Base-by-base conservation (phyloP, 2,329 filamentous ascomycete genomes). In the Colletotrichum navitas region DNA sequence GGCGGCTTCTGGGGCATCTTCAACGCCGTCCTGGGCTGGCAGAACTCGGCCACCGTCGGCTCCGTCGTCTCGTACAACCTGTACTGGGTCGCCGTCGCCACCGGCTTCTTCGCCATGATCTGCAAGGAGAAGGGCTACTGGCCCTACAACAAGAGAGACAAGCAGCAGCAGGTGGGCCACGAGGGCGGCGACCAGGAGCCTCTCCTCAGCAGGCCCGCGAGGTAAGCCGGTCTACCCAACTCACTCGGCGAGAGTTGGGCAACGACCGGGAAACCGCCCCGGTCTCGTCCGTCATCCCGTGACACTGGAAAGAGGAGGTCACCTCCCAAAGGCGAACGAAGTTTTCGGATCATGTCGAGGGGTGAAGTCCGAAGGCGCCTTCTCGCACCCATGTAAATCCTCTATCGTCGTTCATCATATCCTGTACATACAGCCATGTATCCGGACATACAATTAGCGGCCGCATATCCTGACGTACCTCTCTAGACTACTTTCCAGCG, bases 1-100 rank as follows among this genome's bases (percentile, higher is more conserved):
- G 90, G 89, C 54, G 89, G 89, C 39, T 90, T 90, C 49, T 94
- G 91, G 91, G 91, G 90, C 59, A 87, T 93, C 71, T 93, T 94
- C 85, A 93, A 93, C 76, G 87, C 91, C 45, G 81, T 94, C 61
- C 84, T 94, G 21, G 92, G 92, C 56, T 94, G 91, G 73, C 71
- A 74, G 43, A 74, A 74, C 67, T 74, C 73, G 24, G 73, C 73
- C 45, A 74, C 73, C n/a, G 65, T 74, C 54, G 73, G 73, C 51
- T 74, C 73, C 58, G 71, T 74, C 68, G 61, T 74, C 58, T 73
- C 73, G 21, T 74, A 74, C 64, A 74, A 74, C 51, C 67, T 74
- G 29, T 74, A 74, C 64, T 74, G 73, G 73, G 68, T 72, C 49
- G 68, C 63, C 16, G 71, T 74, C 67, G 68, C 71, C 56, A 32